A percentile compares a stretch with the other conserved stretches of the same genome.
Conservation (phyloP, 805 yeast species). For the Yamadazyma sp. region DNA sequence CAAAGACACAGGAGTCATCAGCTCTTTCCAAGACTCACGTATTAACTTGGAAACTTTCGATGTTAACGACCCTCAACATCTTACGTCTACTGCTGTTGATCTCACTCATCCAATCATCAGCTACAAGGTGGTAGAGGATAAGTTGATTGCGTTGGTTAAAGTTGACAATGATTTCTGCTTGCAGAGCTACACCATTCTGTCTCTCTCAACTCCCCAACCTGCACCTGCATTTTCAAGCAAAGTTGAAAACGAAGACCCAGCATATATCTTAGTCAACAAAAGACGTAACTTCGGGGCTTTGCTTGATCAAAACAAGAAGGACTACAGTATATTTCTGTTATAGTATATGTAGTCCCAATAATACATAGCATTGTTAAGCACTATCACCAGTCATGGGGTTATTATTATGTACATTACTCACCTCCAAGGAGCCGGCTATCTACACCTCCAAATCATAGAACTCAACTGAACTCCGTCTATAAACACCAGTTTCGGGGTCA, state of each 20-base stretch:
- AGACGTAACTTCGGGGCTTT: constrained; percentile 35
- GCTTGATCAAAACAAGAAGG: constrained; percentile 38
- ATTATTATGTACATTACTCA: no score
- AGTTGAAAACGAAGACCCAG: neutral
- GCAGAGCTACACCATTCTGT: neutral
- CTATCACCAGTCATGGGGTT: no score
- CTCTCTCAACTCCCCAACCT: no score
- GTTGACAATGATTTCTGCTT: neutral
- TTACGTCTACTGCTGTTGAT: neutral
- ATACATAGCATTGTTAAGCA: no score
- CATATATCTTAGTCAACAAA: constrained; percentile 16
- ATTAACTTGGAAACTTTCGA: neutral
- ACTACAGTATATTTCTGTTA: constrained; percentile 28
- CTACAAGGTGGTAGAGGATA: neutral
- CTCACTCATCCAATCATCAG: neutral
- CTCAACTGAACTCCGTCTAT: constrained; percentile 24
- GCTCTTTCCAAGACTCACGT: neutral
- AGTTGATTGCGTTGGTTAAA: constrained; percentile 2
- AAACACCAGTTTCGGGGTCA: constrained; percentile 17
- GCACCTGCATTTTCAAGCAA: neutral
- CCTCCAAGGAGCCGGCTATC: no score
- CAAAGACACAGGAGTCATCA: constrained; percentile 1
- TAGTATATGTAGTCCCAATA: no score
- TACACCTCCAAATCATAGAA: constrained; percentile 28
- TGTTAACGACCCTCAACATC: neutral